These are phyloP conservation scores for Rhodotorula sp. DNA, from an alignment of 1,284 basidiomycete species.

Conservation along the genomic window DNA sequence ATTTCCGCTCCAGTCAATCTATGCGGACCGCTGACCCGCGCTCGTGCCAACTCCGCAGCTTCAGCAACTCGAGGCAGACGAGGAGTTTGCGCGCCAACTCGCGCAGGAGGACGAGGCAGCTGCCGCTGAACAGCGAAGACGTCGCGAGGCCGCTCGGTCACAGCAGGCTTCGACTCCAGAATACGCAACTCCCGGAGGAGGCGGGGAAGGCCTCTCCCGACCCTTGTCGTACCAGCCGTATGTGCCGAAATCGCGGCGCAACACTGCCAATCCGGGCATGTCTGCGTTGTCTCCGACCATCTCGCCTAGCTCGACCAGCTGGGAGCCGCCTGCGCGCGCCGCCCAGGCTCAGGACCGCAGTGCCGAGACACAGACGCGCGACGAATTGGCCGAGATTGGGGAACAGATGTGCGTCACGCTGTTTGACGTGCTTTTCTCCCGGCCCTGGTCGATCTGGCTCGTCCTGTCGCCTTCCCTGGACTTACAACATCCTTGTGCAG, in stretches of 20 bases:
- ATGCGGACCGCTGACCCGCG: neutral
- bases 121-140: constrained; percentile 2
- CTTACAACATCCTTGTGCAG: neutral
- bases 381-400: constrained; percentile 33
- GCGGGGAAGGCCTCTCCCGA: neutral
- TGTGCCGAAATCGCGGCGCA: constrained; percentile 20
- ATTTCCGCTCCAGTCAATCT: too few relatives aligned
- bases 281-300: neutral
- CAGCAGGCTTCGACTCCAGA: neutral
- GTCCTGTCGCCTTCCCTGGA: neutral
- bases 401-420: constrained; percentile 35
- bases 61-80: constrained; percentile 29
- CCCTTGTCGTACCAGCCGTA: constrained; percentile 31
- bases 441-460: too few relatives aligned
- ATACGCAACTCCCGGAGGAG: neutral
- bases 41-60: neutral
- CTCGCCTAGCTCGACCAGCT: constrained; percentile 13
- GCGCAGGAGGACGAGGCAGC: constrained; percentile 27
- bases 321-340: constrained; percentile 16
- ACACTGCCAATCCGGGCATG: neutral
- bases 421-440: too few relatives aligned
- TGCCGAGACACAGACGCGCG: constrained; percentile 2
- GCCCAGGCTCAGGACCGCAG: neutral
- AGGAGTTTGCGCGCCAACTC: constrained; percentile 26
- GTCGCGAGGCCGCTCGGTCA: neutral